Conservation (phyloP, 2,329 filamentous ascomycete species). For the Cytospora piceae region DNA sequence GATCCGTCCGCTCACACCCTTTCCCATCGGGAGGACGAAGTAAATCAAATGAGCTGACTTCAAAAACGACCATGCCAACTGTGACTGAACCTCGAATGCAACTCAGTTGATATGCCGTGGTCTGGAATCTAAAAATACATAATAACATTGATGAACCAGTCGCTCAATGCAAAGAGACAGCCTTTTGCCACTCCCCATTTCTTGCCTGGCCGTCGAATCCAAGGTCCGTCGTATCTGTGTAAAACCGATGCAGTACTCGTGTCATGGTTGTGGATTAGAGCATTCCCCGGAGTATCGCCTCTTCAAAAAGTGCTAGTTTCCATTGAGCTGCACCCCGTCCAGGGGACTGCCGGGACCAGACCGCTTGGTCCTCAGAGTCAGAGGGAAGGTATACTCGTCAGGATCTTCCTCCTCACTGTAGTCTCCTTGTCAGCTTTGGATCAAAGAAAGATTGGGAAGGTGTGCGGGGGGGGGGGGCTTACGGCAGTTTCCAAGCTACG, state of each 20-base stretch:
- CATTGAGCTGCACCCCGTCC: slow-evolving; percentile 47
- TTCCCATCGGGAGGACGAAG: no score
- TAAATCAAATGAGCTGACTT: not conserved
- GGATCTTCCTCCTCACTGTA: slow-evolving; percentile 88
- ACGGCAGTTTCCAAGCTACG: slow-evolving; percentile 97
- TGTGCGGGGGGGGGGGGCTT: slow-evolving; percentile 73
- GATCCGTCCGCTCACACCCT: no score
- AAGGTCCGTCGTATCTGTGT: not conserved
- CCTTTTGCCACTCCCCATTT: not conserved
- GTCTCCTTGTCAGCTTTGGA: slow-evolving; percentile 4
- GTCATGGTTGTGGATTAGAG: not conserved
- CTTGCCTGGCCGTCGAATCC: not conserved
- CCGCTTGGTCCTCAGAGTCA: slow-evolving; percentile 60
- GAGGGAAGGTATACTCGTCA: slow-evolving; percentile 67
- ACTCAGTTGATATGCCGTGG: not conserved
- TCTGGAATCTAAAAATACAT: not conserved
- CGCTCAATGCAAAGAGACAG: not conserved
- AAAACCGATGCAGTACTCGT: not conserved
- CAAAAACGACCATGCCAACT: not conserved
- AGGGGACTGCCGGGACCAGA: slow-evolving; percentile 47
- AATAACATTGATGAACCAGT: not conserved
- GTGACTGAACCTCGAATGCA: not conserved
- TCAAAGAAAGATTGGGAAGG: not conserved
- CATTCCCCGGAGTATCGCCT: slow-evolving; percentile 5
- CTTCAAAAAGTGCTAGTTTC: slow-evolving; percentile 38